phyloP scores from a whole-genome alignment of 2,329 filamentous ascomycete species.

The Alternaria postmessia region DNA sequence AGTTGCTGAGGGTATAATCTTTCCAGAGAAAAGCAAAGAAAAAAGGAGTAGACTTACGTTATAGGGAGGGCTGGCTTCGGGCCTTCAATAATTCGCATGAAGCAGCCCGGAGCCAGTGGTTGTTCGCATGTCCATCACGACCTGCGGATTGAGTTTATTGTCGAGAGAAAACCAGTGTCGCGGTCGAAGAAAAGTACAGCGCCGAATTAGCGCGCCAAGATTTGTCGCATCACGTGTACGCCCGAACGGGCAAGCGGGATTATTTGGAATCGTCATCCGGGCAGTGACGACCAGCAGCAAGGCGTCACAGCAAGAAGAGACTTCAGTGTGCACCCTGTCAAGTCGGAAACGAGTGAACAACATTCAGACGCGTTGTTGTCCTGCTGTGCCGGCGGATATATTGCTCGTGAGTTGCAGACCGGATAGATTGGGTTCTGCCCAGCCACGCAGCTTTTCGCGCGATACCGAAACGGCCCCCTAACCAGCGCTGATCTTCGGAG shows the following conservation, averaged over 20 bases:
- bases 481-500: slow-evolving; percentile 31
- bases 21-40: slow-evolving; percentile 48
- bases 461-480: slow-evolving; percentile 34
- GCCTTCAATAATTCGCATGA: slow-evolving; percentile 1
- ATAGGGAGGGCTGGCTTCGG: slow-evolving; percentile 10
- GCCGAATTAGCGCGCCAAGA: slow-evolving; percentile 27
- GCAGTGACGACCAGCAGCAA: neutral
- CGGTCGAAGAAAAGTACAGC: slow-evolving; percentile 32
- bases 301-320: neutral
- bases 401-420: slow-evolving; percentile 9
- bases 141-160: neutral
- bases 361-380: neutral
- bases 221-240: slow-evolving; percentile 11
- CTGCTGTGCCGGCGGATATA: slow-evolving; percentile 1
- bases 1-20: slow-evolving; percentile 81
- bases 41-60: slow-evolving; percentile 15
- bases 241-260: slow-evolving; percentile 14
- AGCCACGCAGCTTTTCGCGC: slow-evolving; percentile 34
- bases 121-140: slow-evolving; percentile 1
- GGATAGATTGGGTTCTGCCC: slow-evolving; percentile 27
- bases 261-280: slow-evolving; percentile 22
- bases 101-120: slow-evolving; percentile 16
- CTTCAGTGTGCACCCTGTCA: neutral
- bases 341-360: neutral
- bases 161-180: slow-evolving; percentile 18